Percentiles rank a stretch among this genome's conserved stretches.
These are phyloP conservation scores for button mushroom (Agaricus bisporus) DNA, from an alignment of 768 basidiomycete species.

Conservation along the genomic window DNA sequence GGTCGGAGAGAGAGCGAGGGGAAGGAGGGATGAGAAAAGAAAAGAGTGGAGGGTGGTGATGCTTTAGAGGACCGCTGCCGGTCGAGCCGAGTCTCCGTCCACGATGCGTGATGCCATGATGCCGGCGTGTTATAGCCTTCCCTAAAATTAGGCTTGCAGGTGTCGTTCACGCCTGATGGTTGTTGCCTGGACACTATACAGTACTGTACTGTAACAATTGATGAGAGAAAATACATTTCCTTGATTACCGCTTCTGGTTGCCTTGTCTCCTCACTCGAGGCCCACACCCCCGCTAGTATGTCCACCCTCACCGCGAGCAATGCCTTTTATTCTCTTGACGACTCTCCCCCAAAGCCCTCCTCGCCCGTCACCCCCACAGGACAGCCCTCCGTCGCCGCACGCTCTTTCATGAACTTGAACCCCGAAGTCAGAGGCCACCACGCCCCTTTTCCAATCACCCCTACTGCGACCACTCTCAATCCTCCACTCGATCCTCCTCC, in stretches of 20 bases:
- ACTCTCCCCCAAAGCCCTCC: constrained; percentile 33
- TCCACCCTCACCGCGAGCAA: constrained; percentile 26
- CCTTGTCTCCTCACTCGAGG: background rate
- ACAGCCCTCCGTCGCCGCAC: constrained; percentile 26
- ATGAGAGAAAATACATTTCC: too few species aligned
- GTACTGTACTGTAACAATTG: background rate
- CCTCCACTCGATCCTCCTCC: constrained; percentile 49
- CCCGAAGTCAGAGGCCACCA: constrained; percentile 34
- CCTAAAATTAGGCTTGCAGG: background rate
- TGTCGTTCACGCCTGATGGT: background rate
- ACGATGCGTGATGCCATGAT: background rate
- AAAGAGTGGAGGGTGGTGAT: background rate
- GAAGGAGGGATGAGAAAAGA: constrained; percentile 2
- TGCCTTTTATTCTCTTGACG: constrained; percentile 26
- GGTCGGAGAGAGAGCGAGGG: background rate
- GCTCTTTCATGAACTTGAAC: constrained; percentile 35
- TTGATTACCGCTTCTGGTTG: background rate
- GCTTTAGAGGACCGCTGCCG: constrained; percentile 6
- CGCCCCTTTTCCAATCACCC: constrained; percentile 34
- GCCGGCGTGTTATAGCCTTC: background rate
- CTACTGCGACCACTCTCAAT: constrained; percentile 22
- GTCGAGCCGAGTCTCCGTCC: background rate
- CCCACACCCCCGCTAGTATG: constrained; percentile 14
- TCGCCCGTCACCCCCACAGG: constrained; percentile 38
- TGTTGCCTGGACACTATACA: too few species aligned